Conservation (phyloP, 768 basidiomycete species). For the Galerina marginata region DNA sequence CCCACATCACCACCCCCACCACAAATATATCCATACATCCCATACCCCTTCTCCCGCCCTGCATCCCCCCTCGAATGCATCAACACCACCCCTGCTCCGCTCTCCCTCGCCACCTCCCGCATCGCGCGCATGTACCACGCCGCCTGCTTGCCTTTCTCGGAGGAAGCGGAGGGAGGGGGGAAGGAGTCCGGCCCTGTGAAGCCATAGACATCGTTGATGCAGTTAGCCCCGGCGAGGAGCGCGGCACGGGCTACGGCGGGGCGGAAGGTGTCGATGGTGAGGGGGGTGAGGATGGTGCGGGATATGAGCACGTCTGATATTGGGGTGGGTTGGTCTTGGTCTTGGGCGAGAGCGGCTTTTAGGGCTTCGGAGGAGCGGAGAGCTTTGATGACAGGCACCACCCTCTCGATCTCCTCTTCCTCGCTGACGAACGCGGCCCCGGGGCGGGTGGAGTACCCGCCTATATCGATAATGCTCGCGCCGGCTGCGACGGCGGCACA, state of each 20-base stretch:
- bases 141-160: constrained; percentile 33
- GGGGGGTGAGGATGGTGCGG: constrained; percentile 41
- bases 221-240: constrained; percentile 83
- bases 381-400: constrained; percentile 62
- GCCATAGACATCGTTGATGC: constrained; percentile 92
- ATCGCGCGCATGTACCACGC: constrained; percentile 57
- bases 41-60: constrained; percentile 71
- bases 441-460: constrained; percentile 93
- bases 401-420: constrained; percentile 74
- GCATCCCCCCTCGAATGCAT: constrained; percentile 96
- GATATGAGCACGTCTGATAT: constrained; percentile 26
- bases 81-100: constrained; percentile 80
- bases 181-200: constrained; percentile 69
- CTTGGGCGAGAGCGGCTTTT: neutral
- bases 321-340: neutral
- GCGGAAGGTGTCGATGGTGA: constrained; percentile 93
- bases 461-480: constrained; percentile 86
- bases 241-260: constrained; percentile 76
- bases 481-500: constrained; percentile 54
- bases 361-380: constrained; percentile 44
- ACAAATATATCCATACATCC: constrained; percentile 45
- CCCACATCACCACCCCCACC: no score
- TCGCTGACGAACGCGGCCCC: constrained; percentile 67
- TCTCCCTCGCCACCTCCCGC: constrained; percentile 65
- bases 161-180: constrained; percentile 10